Percentiles rank a stretch among this genome's conserved stretches.
Conservation (phyloP, 2,329 filamentous ascomycete genomes). For the Pyrenophora tritici-repentis region DNA sequence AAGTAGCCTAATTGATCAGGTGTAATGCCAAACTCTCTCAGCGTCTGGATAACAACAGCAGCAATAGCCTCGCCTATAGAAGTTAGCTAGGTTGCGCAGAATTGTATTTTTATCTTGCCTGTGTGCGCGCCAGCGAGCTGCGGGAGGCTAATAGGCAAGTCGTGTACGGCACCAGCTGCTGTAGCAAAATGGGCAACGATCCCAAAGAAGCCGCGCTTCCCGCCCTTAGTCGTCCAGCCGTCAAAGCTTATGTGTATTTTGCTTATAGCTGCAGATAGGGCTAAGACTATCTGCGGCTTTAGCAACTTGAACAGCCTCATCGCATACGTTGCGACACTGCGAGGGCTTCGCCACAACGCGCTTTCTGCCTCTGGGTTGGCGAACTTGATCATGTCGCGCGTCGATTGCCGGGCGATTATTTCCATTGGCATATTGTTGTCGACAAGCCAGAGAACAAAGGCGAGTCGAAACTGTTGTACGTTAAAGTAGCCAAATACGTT, state of each 20-base stretch:
- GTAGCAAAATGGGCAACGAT: slow-evolving; percentile 5
- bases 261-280: not conserved
- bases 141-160: slow-evolving; percentile 9
- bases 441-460: not conserved
- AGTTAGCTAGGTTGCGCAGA: no score
- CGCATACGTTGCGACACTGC: not conserved
- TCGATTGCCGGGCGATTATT: not conserved
- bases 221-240: slow-evolving; percentile 3
- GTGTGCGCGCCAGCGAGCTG: slow-evolving; percentile 3
- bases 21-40: not conserved
- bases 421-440: not conserved
- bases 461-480: not conserved
- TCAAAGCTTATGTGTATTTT: slow-evolving; percentile 10
- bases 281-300: not conserved
- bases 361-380: slow-evolving; percentile 7
- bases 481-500: not conserved
- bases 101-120: no score
- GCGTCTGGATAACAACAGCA: not conserved
- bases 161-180: not conserved
- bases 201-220: slow-evolving; percentile 5
- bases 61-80: slow-evolving; percentile 1
- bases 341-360: not conserved
- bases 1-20: slow-evolving; percentile 10
- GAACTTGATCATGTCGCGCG: not conserved
- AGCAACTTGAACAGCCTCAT: slow-evolving; percentile 1